Evolutionary conservation across 345 rosid genomes (phyloP).

Genomic region (Microcos paniculata): DNA sequence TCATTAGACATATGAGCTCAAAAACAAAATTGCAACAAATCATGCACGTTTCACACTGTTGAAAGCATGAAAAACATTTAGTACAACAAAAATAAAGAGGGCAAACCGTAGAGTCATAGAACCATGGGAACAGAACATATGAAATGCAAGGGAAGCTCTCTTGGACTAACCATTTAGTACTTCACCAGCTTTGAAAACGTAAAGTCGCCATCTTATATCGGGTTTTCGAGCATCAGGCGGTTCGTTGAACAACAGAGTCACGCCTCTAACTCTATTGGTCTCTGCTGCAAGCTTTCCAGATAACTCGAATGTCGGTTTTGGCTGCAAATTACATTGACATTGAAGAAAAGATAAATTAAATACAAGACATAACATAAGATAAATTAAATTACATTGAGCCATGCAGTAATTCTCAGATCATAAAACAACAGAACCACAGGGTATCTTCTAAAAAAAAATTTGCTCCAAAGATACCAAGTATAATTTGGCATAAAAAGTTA

Average conservation of each 20-base stretch:
- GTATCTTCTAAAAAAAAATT: not conserved
- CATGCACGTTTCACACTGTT: not conserved
- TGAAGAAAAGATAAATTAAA: constrained; percentile 11
- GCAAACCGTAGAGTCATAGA: not conserved
- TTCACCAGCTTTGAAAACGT: constrained; percentile 88
- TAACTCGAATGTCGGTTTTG: constrained; percentile 86
- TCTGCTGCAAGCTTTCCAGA: constrained; percentile 99
- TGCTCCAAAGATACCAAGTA: constrained; percentile 10
- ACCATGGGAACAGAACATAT: not conserved
- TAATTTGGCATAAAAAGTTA: constrained; percentile 10
- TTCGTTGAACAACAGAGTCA: constrained; percentile 82
- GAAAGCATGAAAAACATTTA: not conserved
- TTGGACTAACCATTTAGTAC: constrained; percentile 63
- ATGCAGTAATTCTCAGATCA: not conserved
- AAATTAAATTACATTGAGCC: not conserved
- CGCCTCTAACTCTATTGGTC: constrained; percentile 89
- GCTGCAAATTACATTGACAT: constrained; percentile 46
- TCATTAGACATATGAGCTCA: not conserved
- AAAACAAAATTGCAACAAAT: not conserved
- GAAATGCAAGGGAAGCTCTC: not conserved
- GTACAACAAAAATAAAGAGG: not conserved
- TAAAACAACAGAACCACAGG: not conserved
- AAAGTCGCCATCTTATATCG: constrained; percentile 79
- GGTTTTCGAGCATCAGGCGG: constrained; percentile 96
- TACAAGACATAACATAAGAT: constrained; percentile 5